A percentile compares a stretch with the other conserved stretches of the same genome.
phyloP scores from a whole-genome alignment of 2,329 filamentous ascomycete genomes.

The Laburnicola sp. region DNA sequence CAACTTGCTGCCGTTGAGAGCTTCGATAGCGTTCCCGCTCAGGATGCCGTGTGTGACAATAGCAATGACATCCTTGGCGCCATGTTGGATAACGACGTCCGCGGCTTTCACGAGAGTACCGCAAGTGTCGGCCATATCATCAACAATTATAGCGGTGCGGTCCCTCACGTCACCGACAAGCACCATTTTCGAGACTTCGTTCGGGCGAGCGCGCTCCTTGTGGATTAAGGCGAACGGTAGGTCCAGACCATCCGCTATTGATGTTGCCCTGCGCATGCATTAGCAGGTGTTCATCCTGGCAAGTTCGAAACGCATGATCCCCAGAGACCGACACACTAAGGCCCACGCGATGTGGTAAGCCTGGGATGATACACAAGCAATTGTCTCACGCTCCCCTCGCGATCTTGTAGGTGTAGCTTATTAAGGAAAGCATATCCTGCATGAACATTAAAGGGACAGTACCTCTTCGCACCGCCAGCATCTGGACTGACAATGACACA shows the following conservation, averaged over 20 bases:
- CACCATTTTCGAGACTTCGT: constrained; percentile 90
- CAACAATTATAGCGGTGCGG: constrained; percentile 92
- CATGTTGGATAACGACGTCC: constrained; percentile 82
- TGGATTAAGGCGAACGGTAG: constrained; percentile 92
- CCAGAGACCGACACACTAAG: neutral
- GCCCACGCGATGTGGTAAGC: neutral
- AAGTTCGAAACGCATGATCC: neutral
- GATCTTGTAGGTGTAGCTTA: neutral
- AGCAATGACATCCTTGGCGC: constrained; percentile 84
- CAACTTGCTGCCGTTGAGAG: constrained; percentile 75
- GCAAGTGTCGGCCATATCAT: constrained; percentile 97
- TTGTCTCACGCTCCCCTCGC: neutral
- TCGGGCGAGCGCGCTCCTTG: constrained; percentile 90
- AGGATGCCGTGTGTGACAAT: constrained; percentile 95
- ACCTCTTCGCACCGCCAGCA: constrained; percentile 90
- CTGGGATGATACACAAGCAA: neutral
- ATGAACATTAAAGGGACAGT: constrained; percentile 23
- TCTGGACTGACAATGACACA: constrained; percentile 95
- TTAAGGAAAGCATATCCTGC: neutral
- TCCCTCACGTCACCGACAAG: constrained; percentile 92
- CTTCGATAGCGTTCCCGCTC: constrained; percentile 84
- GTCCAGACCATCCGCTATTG: constrained; percentile 88
- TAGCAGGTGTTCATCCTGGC: constrained; percentile 12
- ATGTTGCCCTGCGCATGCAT: constrained; percentile 66
- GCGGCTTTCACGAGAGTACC: constrained; percentile 88